Conservation (phyloP, 129 eudicot species). For the Flaveria brownii region DNA sequence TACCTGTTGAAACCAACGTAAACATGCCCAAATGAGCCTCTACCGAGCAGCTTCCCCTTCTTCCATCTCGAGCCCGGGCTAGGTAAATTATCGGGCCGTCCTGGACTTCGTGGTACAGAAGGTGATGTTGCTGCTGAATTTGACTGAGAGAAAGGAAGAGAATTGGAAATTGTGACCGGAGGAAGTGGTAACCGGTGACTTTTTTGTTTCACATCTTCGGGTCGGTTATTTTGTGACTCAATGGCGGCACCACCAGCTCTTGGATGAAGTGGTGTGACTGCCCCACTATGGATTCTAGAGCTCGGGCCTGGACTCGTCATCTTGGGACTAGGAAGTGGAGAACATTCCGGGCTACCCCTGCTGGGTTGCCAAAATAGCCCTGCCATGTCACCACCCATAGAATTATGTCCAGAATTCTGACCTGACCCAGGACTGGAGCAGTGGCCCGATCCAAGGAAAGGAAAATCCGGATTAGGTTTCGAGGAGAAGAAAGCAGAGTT, state of each 20-base stretch:
- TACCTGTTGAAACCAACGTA: slow-evolving; percentile 95
- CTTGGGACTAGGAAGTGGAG: slow-evolving; percentile 92
- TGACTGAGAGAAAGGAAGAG: slow-evolving; percentile 68
- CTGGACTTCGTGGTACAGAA: slow-evolving; percentile 87
- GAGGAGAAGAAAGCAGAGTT: slow-evolving; percentile 62
- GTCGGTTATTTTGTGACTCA: slow-evolving; percentile 56
- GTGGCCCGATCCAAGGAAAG: slow-evolving; percentile 86
- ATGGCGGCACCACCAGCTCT: slow-evolving; percentile 67
- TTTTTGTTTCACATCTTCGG: slow-evolving; percentile 78
- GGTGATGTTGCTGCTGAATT: slow-evolving; percentile 94
- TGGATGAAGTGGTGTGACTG: slow-evolving; percentile 95
- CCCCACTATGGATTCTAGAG: slow-evolving; percentile 96
- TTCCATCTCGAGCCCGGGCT: slow-evolving; percentile 90
- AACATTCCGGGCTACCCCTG: slow-evolving; percentile 96
- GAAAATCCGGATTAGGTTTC: slow-evolving; percentile 70
- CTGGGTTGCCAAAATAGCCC: slow-evolving; percentile 98
- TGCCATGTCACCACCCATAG: slow-evolving; percentile 95
- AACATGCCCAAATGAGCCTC: slow-evolving; percentile 99
- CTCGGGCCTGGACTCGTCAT: slow-evolving; percentile 96
- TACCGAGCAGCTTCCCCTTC: slow-evolving; percentile 84
- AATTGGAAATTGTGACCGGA: slow-evolving; percentile 60
- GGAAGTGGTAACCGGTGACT: slow-evolving; percentile 90
- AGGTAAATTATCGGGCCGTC: slow-evolving; percentile 64
- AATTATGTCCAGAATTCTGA: slow-evolving; percentile 95
- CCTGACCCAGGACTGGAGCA: slow-evolving; percentile 99